A percentile compares a stretch with the other conserved stretches of the same genome.
Evolutionary conservation across 805 yeast species (phyloP).

Genomic region (Cyberlindnera galapagoensis): DNA sequence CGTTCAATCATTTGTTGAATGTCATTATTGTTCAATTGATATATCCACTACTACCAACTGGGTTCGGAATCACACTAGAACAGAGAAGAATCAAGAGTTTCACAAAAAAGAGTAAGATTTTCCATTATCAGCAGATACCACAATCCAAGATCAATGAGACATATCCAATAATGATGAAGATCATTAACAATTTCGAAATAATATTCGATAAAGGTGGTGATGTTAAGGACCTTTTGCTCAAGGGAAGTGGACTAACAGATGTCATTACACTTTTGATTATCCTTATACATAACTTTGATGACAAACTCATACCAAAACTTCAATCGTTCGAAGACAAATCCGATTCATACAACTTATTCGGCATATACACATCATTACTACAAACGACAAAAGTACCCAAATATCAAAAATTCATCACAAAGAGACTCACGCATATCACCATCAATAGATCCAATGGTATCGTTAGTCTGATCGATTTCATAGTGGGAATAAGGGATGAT

Average conservation of each 20-base stretch:
- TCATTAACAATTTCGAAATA: slow-evolving; percentile 15
- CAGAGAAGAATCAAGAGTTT: slow-evolving; percentile 51
- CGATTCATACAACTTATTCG: slow-evolving; percentile 64
- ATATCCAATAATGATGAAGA: not conserved
- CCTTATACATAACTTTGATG: slow-evolving; percentile 31
- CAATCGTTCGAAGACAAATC: slow-evolving; percentile 33
- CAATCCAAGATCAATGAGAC: not conserved
- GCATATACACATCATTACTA: slow-evolving; percentile 51
- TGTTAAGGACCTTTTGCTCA: slow-evolving; percentile 40
- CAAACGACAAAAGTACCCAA: slow-evolving; percentile 40
- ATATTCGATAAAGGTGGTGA: slow-evolving; percentile 25
- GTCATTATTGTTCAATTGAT: slow-evolving; percentile 66
- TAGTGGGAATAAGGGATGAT: slow-evolving; percentile 68
- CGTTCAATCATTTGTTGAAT: slow-evolving; percentile 58
- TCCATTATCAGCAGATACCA: slow-evolving; percentile 14
- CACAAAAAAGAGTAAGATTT: slow-evolving; percentile 20
- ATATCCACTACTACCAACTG: slow-evolving; percentile 50
- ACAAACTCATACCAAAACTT: not conserved
- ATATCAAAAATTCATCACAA: slow-evolving; percentile 42
- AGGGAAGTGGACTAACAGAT: slow-evolving; percentile 66
- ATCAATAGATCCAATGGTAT: slow-evolving; percentile 64
- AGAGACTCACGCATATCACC: slow-evolving; percentile 48
- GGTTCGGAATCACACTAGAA: slow-evolving; percentile 59
- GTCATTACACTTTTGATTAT: slow-evolving; percentile 43
- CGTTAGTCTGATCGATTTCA: slow-evolving; percentile 63